Conservation (phyloP, 2,329 filamentous ascomycete genomes). For the Elsinoe ampelina region DNA sequence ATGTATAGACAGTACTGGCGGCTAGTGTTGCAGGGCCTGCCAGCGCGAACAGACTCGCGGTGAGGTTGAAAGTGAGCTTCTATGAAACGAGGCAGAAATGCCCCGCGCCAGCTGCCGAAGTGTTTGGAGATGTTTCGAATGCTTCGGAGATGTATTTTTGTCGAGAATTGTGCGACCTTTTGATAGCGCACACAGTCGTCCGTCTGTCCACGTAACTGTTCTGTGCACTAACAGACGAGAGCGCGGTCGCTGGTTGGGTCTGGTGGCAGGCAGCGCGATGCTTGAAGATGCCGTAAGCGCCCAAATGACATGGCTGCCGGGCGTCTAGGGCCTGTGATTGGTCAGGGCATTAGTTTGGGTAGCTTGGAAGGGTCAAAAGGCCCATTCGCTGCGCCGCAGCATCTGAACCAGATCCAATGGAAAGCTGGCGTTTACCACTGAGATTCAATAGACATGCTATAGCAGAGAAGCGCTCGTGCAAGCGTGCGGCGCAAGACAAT, state of each 20-base stretch:
- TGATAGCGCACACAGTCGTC: not conserved
- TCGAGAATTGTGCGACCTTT: not conserved
- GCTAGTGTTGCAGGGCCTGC: not conserved
- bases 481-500: not conserved
- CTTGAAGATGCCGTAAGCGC: constrained; percentile 10
- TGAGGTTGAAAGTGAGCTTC: not conserved
- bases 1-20: not conserved
- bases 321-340: not conserved
- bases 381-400: constrained; percentile 2
- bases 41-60: not conserved
- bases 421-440: not conserved
- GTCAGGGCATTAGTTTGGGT: not conserved
- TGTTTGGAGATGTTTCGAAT: not conserved
- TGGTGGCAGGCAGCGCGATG: constrained; percentile 9
- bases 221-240: not conserved
- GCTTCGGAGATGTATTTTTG: not conserved
- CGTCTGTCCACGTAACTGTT: not conserved
- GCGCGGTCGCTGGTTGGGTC: not conserved
- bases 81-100: not conserved
- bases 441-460: not conserved
- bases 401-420: not conserved
- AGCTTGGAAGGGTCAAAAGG: constrained; percentile 1
- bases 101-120: constrained; percentile 1
- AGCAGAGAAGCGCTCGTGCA: not conserved
- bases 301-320: constrained; percentile 8